Evolutionary conservation across 163 green algal genomes (phyloP), one percentile per base, ranked within the genome.

Genomic region (Scenedesmus sp.): DNA sequence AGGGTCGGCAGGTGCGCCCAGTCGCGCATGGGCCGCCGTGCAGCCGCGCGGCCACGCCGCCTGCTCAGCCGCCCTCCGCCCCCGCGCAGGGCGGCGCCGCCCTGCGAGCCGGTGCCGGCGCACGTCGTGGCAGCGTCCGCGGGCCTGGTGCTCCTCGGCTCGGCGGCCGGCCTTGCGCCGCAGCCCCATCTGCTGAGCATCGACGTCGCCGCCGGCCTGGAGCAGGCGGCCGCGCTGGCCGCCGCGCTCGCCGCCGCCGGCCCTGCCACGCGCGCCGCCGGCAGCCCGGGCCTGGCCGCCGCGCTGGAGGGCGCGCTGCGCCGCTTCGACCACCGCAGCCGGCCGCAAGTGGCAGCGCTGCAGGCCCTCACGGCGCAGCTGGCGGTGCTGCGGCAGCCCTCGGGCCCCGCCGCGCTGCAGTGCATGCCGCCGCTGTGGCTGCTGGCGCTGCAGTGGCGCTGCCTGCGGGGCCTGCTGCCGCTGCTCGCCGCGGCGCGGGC

Each of bases 341-440:
- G n/a, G 7, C 6, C 14, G 69, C 69, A 77, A 53, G 69, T 58
- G 20, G 28, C 53, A 26, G 53, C 69, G 4, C 54, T 77, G 54
- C 69, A 77, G 36, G 34, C 26, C 14, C 54, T 77, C 11, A 33
- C 48, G 50, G 69, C 69, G 34, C 50, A 66, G 33, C 69, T 77
- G n/a, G 66, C 69, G 3, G 66, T 33, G 39, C 36, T 77, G 33
- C 69, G 69, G 28, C 69, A 77, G 36, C 69, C 69, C 54, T 77
- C 58, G 36, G 66, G 53, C 3, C 69, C 69, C 31, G 69, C 69
- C 45, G 69, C 69, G 9, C n/a, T n/a, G n/a, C n/a, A n/a, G n/a
- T n/a, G n/a, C n/a, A n/a, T n/a, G n/a, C n/a, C n/a, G 24, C 69
- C 28, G 69, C 69, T 47, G 69, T 53, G 31, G 24, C 31, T 6